Base-by-base conservation (phyloP, 2,329 filamentous ascomycete genomes). In the Beauveria sp. region DNA sequence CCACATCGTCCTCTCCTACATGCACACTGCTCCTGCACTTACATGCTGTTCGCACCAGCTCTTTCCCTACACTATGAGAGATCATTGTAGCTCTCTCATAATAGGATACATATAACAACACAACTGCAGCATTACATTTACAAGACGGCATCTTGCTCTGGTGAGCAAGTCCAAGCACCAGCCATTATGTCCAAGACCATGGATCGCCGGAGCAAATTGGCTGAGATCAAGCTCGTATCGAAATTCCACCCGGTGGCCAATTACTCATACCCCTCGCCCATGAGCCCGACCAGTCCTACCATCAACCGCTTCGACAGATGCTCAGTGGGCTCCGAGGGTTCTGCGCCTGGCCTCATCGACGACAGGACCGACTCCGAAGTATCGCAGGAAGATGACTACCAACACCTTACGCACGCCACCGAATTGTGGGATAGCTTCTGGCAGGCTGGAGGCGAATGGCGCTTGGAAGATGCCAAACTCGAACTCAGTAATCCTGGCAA, bases 361-460 rank as follows among this genome's bases (percentile, higher is more conserved):
- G 78, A 82, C 66, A 77, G 75, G 5, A 73, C 74, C 7, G 80
- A 81, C 65, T 82, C 80, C 5, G 81, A 83, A 57, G 68, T 71
- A 20, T 83, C 81, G 6, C 65, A 72, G 38, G 81, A 84, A 22
- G 81, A 82, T 47, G 80, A 83, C 65, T 76, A 77, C 61, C 76
- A 79, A 63, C 78, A 81, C 63, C 76, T 79, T 60, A 68, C 74
- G 22, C 74, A 79, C 38, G 73, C 74, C 5, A 69, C 74, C 28
- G 76, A 80, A 65, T 68, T 81, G 2, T 84, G 81, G 80, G 78
- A 83, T 66, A 78, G 72, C 58, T 84, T 82, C 67, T 82, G 79
- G 80, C 66, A 67, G 45, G 67, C 63, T 1, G 65, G 58, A 34
- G 58, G 60, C 9, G 60, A 62, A 22, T 62, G 60, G 60, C 52